Conservation (phyloP, 2,329 filamentous ascomycete species). For the Sporothrix humicola region DNA sequence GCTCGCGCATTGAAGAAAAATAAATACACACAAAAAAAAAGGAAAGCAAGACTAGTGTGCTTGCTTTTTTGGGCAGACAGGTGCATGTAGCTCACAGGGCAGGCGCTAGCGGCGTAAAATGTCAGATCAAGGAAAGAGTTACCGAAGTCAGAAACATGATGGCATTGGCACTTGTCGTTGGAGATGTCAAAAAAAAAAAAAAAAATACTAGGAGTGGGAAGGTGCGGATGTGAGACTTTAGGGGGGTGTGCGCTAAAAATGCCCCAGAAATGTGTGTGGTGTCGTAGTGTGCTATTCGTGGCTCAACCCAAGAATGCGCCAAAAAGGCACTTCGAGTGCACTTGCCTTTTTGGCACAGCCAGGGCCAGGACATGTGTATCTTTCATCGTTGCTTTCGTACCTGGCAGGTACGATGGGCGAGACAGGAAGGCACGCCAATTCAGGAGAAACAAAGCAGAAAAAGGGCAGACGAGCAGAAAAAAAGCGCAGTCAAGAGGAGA, state of each 20-base stretch:
- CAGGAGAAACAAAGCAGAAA: not conserved
- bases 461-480: too few species aligned
- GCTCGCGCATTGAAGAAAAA: not conserved
- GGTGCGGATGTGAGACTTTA: constrained; percentile 8
- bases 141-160: not conserved
- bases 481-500: not conserved
- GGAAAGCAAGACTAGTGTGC: constrained; percentile 6
- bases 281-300: not conserved
- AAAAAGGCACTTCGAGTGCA: not conserved
- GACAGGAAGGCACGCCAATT: not conserved
- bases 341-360: not conserved
- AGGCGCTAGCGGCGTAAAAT: constrained; percentile 3
- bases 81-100: not conserved
- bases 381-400: not conserved
- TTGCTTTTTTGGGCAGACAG: not conserved
- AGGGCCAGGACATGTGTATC: not conserved
- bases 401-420: constrained; percentile 4
- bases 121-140: constrained; percentile 8
- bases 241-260: not conserved
- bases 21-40: not conserved
- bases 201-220: not conserved
- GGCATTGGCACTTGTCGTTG: not conserved
- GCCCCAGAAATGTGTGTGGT: not conserved
- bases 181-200: constrained; percentile 21
- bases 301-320: not conserved